Evolutionary conservation across 345 rosid genomes (phyloP).

Genomic region (Sapria himalayana): DNA sequence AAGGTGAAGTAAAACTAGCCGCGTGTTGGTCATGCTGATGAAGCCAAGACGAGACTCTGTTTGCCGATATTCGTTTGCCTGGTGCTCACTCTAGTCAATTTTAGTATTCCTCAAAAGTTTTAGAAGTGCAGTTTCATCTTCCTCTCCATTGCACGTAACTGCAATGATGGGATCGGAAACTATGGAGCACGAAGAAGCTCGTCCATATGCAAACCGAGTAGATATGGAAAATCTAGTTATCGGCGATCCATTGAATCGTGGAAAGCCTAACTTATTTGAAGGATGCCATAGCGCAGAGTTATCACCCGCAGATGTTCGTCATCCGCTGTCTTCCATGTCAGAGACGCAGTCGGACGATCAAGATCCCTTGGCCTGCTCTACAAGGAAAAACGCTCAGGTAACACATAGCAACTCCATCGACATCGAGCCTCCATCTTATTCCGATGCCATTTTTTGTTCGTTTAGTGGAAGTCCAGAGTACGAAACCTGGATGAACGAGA

Average conservation of each 20-base stretch:
- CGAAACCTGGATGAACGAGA: constrained; percentile 40
- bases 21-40: no score
- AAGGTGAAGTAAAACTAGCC: no score
- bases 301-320: constrained; percentile 27
- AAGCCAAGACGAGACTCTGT: no score
- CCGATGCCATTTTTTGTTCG: constrained; percentile 69
- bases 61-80: no score
- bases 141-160: no score
- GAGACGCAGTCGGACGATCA: constrained; percentile 31
- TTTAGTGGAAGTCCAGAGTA: constrained; percentile 33
- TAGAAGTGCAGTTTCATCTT: no score
- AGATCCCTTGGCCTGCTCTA: constrained; percentile 55
- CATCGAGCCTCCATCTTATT: constrained; percentile 83
- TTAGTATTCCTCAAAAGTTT: no score
- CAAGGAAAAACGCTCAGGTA: constrained; percentile 19
- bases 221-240: constrained; percentile 60
- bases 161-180: constrained; percentile 95
- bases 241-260: constrained; percentile 16
- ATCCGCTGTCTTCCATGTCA: constrained; percentile 33
- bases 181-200: constrained; percentile 32
- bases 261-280: constrained; percentile 15
- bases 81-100: no score
- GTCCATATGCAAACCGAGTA: constrained; percentile 30
- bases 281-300: constrained; percentile 47
- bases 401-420: constrained; percentile 25